These are phyloP conservation scores for Dispira parvispora DNA, from an alignment of 192 early-diverging fungal species.

Conservation along the genomic window DNA sequence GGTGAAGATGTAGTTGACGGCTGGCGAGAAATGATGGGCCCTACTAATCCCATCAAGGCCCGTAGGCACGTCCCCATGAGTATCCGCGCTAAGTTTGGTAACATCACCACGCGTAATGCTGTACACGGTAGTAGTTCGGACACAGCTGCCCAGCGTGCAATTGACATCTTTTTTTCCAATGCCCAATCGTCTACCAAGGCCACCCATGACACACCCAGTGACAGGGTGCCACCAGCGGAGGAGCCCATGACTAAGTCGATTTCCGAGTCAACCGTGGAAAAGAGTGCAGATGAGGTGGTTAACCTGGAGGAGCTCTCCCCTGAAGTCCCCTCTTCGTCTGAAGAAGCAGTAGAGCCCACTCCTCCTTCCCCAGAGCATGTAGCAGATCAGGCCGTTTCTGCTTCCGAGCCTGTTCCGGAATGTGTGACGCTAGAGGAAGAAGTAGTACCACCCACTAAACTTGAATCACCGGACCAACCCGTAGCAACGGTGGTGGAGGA, in stretches of 20 bases:
- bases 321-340: slow-evolving; percentile 12
- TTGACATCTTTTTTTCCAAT: slow-evolving; percentile 25
- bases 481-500: too few species aligned
- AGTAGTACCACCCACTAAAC: too few species aligned
- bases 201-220: not conserved
- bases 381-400: too few species aligned
- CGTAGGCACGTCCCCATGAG: slow-evolving; percentile 20
- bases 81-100: slow-evolving; percentile 30
- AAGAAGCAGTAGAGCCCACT: slow-evolving; percentile 4
- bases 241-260: not conserved
- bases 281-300: not conserved
- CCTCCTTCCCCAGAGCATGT: not conserved
- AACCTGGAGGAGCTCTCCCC: not conserved
- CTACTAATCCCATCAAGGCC: slow-evolving; percentile 22
- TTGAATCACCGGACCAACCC: too few species aligned
- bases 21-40: slow-evolving; percentile 34
- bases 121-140: slow-evolving; percentile 38
- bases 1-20: slow-evolving; percentile 30
- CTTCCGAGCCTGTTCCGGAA: too few species aligned
- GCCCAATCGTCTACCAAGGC: not conserved
- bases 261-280: not conserved
- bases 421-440: too few species aligned
- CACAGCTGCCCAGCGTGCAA: slow-evolving; percentile 21
- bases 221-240: not conserved
- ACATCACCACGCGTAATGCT: slow-evolving; percentile 26